Base-by-base conservation (phyloP, 495 filamentous ascomycete genomes). In the Letharia lupina region DNA sequence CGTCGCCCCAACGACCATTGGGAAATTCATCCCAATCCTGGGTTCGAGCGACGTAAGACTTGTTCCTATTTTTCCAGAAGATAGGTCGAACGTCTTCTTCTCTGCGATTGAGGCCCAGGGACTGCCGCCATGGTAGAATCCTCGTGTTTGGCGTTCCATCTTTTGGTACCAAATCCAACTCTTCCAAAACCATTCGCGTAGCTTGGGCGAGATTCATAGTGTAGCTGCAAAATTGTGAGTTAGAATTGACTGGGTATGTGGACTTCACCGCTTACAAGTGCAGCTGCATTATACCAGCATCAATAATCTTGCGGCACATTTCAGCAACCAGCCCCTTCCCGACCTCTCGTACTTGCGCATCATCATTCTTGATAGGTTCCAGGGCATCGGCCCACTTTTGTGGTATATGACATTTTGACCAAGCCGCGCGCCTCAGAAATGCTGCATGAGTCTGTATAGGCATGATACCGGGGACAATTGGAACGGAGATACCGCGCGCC, bases 1-100 rank as follows among this genome's bases (percentile, higher is more conserved):
- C 91, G 76, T 99, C 95, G 75, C 95, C 96, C 95, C 95, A 99
- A 75, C 95, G 89, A 45, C 95, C 95, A 79, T 99, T 99, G 56
- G 95, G 95, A 71, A 96, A 99, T 73, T 99, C 95, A 70, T 99
- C 95, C 95, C 95, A 99, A 69, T 96, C 93, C 73, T 97, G 91
- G 7, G 95, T 99, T 61, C 95, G 90, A 45, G 87, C 86, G 40
- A 99, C 86, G 71, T 99, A 99, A 3, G 92, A 96, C 63, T 91
- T 89, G 73, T 97, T 93, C 35, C 95, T 87, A 78, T 98, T 96
- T 66, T 93, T 87, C 95, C 95, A 99, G 83, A 98, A 99, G 71
- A 99, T 96, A 9, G 95, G 95, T 56, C 95, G 92, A 56, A 99
- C 95, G 73, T 98, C 96, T 78, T 99, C 95, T 39, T 87, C 87